Conservation (phyloP, 805 yeast species). For the Sungouiozyma intestinalis region DNA sequence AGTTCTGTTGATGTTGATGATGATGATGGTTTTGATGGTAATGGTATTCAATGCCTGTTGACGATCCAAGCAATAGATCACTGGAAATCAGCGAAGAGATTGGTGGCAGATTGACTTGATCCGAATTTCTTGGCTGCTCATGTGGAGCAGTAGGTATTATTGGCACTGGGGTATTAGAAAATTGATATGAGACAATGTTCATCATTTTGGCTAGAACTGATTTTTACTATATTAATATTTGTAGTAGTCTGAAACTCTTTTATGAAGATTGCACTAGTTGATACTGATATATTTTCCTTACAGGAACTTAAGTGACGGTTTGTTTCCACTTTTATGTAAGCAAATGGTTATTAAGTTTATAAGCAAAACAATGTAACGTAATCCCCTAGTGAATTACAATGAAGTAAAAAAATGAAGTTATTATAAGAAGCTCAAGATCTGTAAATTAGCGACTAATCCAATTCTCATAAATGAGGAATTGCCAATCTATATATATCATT, state of each 20-base stretch:
- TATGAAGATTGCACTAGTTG: too few species aligned
- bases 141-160: not conserved
- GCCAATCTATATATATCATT: not conserved
- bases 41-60: not conserved
- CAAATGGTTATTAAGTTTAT: too few species aligned
- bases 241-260: too few species aligned
- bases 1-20: not conserved
- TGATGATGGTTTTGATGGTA: not conserved
- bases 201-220: not conserved
- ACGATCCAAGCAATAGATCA: not conserved
- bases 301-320: too few species aligned
- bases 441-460: too few species aligned
- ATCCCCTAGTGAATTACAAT: too few species aligned
- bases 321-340: too few species aligned
- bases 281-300: too few species aligned
- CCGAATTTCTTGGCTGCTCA: not conserved
- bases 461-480: not conserved
- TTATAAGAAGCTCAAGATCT: too few species aligned
- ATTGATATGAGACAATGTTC: not conserved
- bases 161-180: not conserved
- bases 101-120: not conserved
- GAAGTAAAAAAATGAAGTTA: too few species aligned
- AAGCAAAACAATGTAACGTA: too few species aligned
- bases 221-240: too few species aligned
- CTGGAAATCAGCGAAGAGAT: not conserved